phyloP scores from a whole-genome alignment of 2,329 filamentous ascomycete species.

The Orbilia javanica region DNA sequence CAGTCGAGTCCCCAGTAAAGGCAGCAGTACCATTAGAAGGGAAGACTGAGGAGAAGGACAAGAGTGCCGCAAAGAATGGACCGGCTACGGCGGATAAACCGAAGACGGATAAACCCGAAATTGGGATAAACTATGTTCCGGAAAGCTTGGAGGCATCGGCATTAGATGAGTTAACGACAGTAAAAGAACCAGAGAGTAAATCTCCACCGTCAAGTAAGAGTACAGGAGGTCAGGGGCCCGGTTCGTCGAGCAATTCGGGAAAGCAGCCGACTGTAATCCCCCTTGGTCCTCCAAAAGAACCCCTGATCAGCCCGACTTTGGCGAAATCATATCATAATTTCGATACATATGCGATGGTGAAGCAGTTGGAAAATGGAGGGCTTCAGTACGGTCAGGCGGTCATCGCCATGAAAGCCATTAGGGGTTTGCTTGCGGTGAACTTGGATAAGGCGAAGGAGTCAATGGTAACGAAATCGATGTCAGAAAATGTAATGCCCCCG shows the following conservation, averaged over 20 bases:
- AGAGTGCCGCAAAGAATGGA: constrained; percentile 7
- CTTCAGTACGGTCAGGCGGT: constrained; percentile 82
- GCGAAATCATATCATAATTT: constrained; percentile 82
- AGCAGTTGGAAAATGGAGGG: constrained; percentile 77
- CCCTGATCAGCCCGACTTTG: constrained; percentile 24
- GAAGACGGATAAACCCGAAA: constrained; percentile 28
- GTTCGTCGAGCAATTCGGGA: constrained; percentile 11
- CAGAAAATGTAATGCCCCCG: constrained; percentile 76
- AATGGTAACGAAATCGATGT: constrained; percentile 88
- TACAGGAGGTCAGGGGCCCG: constrained; percentile 5
- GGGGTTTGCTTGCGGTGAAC: constrained; percentile 80
- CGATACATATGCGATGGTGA: constrained; percentile 90
- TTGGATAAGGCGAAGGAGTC: constrained; percentile 82
- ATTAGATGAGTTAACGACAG: constrained; percentile 36
- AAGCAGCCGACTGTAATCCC: constrained; percentile 1
- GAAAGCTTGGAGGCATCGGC: constrained; percentile 39
- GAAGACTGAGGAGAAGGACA: constrained; percentile 38
- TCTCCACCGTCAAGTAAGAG: neutral
- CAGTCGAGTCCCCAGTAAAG: neutral
- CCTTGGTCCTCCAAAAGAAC: neutral
- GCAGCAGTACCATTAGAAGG: neutral
- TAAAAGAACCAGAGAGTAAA: constrained; percentile 25
- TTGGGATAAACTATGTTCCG: constrained; percentile 40
- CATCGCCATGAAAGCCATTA: constrained; percentile 91
- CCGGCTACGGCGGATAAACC: neutral